Conservation (phyloP, 2,329 filamentous ascomycete genomes). For the Purpureocillium lavendulum region DNA sequence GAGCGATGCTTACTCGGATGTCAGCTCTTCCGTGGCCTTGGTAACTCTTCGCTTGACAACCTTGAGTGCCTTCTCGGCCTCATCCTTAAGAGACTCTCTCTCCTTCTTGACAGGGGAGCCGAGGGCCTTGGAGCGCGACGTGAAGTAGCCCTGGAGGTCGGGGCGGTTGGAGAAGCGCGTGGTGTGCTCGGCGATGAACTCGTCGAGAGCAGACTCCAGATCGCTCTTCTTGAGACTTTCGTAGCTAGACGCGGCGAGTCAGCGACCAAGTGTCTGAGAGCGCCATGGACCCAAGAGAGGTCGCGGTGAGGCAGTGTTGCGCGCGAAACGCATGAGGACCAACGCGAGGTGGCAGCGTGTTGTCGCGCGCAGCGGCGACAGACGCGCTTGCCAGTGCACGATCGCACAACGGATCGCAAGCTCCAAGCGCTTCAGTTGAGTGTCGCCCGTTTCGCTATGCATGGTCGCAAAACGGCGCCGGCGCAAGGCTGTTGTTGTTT, state of each 20-base stretch:
- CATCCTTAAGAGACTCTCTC: slow-evolving; percentile 28
- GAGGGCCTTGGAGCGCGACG: slow-evolving; percentile 49
- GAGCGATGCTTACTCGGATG: slow-evolving; percentile 28
- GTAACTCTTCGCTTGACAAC: slow-evolving; percentile 35
- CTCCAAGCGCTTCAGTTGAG: no score
- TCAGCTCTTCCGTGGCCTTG: slow-evolving; percentile 36
- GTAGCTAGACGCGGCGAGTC: slow-evolving; percentile 40
- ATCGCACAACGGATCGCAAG: no score
- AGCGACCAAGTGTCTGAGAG: no score
- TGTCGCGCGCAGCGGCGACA: no score
- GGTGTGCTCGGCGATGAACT: slow-evolving; percentile 62
- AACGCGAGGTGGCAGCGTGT: no score
- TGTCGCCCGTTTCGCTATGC: no score
- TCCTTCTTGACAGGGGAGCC: slow-evolving; percentile 56
- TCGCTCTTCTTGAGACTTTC: slow-evolving; percentile 70
- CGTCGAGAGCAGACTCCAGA: slow-evolving; percentile 66
- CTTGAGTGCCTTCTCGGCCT: slow-evolving; percentile 31
- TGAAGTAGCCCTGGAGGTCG: slow-evolving; percentile 67
- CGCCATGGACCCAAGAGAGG: no score
- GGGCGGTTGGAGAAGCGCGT: slow-evolving; percentile 55
- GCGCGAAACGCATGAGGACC: slow-evolving; percentile 1
- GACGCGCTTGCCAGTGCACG: no score
- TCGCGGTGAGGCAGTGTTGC: neutral
- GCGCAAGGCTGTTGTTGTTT: no score
- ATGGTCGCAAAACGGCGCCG: no score